phyloP scores from a whole-genome alignment of 2,329 filamentous ascomycete species.

The Xylariomycetidae sp. region DNA sequence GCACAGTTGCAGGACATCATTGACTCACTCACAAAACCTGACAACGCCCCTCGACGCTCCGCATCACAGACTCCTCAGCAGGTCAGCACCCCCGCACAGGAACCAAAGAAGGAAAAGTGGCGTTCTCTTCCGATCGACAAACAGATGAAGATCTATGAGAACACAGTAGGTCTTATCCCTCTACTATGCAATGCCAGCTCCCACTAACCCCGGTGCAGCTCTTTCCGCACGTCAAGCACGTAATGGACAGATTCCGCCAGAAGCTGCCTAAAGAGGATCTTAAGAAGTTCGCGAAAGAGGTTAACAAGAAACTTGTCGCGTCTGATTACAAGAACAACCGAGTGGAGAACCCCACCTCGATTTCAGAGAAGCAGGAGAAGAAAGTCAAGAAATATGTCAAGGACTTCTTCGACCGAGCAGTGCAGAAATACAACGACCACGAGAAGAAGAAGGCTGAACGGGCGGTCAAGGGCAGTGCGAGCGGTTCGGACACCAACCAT shows the following conservation, averaged over 20 bases:
- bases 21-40: conserved; percentile 63
- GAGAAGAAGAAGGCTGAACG: conserved; percentile 57
- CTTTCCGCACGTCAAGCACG: conserved; percentile 76
- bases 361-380: conserved; percentile 71
- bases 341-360: conserved; percentile 71
- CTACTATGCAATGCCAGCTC: conserved; percentile 8
- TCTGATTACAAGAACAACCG: conserved; percentile 87
- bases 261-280: conserved; percentile 77
- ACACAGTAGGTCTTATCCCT: conserved; percentile 59
- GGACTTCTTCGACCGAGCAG: conserved; percentile 81
- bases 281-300: conserved; percentile 57
- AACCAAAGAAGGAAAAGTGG: conserved; percentile 67
- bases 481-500: conserved; percentile 19
- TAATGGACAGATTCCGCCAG: conserved; percentile 80
- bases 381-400: conserved; percentile 80
- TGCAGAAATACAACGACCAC: conserved; percentile 64
- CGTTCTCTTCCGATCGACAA: conserved; percentile 67
- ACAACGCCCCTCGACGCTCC: conserved; percentile 46
- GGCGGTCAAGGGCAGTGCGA: conserved; percentile 20
- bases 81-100: conserved; percentile 45
- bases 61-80: conserved; percentile 57
- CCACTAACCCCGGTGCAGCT: conserved; percentile 46
- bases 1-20: conserved; percentile 74
- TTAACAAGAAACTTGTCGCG: conserved; percentile 82
- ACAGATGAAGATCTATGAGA: conserved; percentile 92